Conservation (phyloP, 371 early-diverging fungal species). For the Rhizopus arrhizus region DNA sequence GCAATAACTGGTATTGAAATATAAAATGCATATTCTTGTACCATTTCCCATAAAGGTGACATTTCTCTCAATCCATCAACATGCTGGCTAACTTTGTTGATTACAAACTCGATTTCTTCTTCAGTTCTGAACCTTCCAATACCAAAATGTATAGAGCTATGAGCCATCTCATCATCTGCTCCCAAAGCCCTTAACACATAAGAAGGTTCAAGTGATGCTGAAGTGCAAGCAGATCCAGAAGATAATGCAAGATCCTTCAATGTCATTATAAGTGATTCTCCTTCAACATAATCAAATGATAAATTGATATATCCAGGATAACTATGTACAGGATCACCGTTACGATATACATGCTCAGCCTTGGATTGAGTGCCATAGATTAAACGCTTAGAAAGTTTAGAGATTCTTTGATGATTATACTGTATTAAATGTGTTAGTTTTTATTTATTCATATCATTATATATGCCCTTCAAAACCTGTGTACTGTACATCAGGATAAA, state of each 20-base stretch:
- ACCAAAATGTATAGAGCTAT: constrained; percentile 98
- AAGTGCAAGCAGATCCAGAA: constrained; percentile 99
- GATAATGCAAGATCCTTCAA: constrained; percentile 98
- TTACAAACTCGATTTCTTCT: constrained; percentile 93
- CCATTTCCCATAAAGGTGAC: constrained; percentile 99
- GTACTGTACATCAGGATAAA: constrained; percentile 59
- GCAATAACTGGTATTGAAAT: constrained; percentile 9
- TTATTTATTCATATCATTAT: neutral
- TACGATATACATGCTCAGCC: constrained; percentile 83
- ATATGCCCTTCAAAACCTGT: constrained; percentile 65
- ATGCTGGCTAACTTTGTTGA: constrained; percentile 83
- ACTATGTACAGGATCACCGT: constrained; percentile 81
- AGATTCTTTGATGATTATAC: constrained; percentile 82
- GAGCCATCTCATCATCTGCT: constrained; percentile 98
- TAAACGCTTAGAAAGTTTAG: constrained; percentile 76
- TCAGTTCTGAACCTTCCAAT: constrained; percentile 98
- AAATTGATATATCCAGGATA: constrained; percentile 98
- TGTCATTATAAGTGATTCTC: constrained; percentile 99
- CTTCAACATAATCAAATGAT: constrained; percentile 99
- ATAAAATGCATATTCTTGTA: constrained; percentile 11
- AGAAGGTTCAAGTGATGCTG: constrained; percentile 98
- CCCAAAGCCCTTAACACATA: constrained; percentile 99
- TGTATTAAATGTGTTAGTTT: constrained; percentile 27
- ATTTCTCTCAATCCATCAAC: constrained; percentile 95
- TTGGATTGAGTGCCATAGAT: constrained; percentile 78